Base-by-base conservation (phyloP, 2,329 filamentous ascomycete species). In the Chrysosporium keratinophilum region DNA sequence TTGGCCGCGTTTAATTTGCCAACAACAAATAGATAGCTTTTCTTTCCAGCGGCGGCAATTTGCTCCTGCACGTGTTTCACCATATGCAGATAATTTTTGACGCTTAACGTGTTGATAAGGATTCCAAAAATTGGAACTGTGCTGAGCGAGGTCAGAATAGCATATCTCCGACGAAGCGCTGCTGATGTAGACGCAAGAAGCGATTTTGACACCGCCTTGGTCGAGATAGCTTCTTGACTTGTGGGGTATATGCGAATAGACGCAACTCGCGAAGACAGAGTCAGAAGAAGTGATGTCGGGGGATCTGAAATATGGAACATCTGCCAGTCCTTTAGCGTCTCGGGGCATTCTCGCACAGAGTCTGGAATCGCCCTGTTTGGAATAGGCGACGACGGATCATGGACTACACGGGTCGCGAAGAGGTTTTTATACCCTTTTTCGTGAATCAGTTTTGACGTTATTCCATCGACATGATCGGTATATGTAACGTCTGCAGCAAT, bases 1-100 rank as follows among this genome's bases (percentile, higher is more conserved):
- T 98, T 98, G 37, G 90, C 91, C 0, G 90, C 84, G 65, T 97
- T 98, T 23, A 98, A 77, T 68, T 97, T 97, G 56, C 93, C 93
- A 0, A 98, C 93, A 1, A 98, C 93, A 46, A 98, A 88, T 1
- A 91, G 88, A 68, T 98, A 98, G 67, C 82, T 86, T 73, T 97
- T 98, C 74, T 97, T 97, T 10, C 89, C 90, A 0, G 88, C 87
- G 0, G 76, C 78, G 0, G 81, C 78, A 60, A 98, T 95, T 57
- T 83, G 80, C 6, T 74, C 69, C 56, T 86, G 83, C 33, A 96
- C 78, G 52, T 85, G 78, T 12, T 85, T 78, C 40, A 97, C 82
- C 0, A 90, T 89, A 12, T 81, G 74, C 58, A 96, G 78, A 72
- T 96, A 97, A 67, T 96, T 94, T 56, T 85, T 83, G 5, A 97